Conservation (phyloP, 2,329 filamentous ascomycete species). For the Colletotrichum truncatum region DNA sequence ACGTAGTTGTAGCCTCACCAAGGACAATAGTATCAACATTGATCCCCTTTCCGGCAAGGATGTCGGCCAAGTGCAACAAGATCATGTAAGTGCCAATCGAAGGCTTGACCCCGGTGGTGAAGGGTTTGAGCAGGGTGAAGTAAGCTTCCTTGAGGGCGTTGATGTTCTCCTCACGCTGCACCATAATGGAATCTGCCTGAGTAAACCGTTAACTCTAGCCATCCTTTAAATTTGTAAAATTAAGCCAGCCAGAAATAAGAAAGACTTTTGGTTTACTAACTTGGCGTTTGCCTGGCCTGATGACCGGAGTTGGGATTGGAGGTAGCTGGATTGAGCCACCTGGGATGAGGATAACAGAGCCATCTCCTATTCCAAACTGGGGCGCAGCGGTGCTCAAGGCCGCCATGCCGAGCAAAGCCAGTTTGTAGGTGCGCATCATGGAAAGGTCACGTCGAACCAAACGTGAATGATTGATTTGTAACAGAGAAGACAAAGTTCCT, state of each 20-base stretch:
- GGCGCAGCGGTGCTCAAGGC: conserved; percentile 11
- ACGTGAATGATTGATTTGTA: no score
- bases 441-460: neutral
- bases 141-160: neutral
- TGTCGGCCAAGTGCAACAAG: conserved; percentile 27
- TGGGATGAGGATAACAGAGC: conserved; percentile 10
- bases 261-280: neutral
- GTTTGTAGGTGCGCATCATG: neutral
- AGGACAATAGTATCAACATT: conserved; percentile 17
- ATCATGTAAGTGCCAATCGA: conserved; percentile 21
- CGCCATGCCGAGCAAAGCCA: neutral
- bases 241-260: neutral
- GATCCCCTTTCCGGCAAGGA: conserved; percentile 26
- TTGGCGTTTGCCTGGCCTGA: conserved; percentile 6
- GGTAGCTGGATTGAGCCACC: neutral
- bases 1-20: conserved; percentile 9
- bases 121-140: neutral
- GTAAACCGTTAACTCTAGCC: fast-evolving
- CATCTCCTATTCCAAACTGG: neutral
- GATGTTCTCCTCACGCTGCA: neutral
- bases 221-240: fast-evolving
- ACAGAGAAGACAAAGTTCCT: no score
- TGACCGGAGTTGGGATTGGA: neutral
- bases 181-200: neutral
- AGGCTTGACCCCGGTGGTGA: neutral